Conservation (phyloP, 352 stramenopile species). For the Pythium phragmitis region DNA sequence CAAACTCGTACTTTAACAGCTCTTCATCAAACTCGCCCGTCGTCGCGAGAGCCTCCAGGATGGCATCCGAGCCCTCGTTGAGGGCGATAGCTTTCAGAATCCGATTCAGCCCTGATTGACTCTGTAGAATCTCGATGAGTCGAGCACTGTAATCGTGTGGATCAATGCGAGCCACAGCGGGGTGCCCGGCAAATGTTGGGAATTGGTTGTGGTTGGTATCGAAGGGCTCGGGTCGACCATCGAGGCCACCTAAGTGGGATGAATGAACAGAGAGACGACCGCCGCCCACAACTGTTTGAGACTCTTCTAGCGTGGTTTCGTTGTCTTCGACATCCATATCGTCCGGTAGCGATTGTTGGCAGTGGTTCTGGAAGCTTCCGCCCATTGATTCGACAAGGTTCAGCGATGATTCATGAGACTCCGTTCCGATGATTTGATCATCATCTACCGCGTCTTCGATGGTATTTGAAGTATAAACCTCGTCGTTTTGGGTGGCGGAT, state of each 20-base stretch:
- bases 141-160: background rate
- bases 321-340: constrained; percentile 16
- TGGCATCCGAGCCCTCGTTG: constrained; percentile 16
- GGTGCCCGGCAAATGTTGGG: no score
- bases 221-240: background rate
- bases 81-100: constrained; percentile 20
- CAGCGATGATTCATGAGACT: background rate
- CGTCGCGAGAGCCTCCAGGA: constrained; percentile 20
- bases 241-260: background rate
- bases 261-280: background rate
- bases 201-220: background rate
- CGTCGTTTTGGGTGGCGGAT: no score
- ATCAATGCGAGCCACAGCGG: background rate
- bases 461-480: background rate
- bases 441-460: background rate
- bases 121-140: constrained; percentile 1
- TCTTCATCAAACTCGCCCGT: constrained; percentile 16
- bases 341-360: background rate
- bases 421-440: background rate
- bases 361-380: background rate
- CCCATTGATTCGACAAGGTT: background rate
- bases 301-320: background rate
- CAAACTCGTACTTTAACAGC: constrained; percentile 2
- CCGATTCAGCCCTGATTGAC: background rate
- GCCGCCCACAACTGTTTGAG: background rate